phyloP scores from a whole-genome alignment of 2,329 filamentous ascomycete genomes.

The Escovopsis sp. region DNA sequence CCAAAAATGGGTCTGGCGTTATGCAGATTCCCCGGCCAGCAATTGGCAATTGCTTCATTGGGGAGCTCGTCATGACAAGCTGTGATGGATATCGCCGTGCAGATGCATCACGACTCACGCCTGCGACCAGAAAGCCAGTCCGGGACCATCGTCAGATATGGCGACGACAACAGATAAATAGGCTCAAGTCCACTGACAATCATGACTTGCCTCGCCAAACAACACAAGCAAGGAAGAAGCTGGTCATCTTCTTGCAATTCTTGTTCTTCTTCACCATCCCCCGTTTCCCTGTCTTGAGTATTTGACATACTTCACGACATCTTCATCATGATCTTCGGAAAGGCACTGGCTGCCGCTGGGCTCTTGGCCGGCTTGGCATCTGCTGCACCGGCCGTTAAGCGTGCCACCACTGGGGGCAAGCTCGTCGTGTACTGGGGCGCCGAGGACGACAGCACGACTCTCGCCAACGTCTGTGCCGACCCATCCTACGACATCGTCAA shows the following conservation, averaged over 20 bases:
- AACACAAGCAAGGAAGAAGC: constrained; percentile 4
- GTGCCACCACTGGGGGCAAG: constrained; percentile 6
- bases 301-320: not conserved
- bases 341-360: constrained; percentile 5
- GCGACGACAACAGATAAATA: not conserved
- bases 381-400: constrained; percentile 5
- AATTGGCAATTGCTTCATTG: too few species aligned
- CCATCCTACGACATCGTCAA: constrained; percentile 10
- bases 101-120: too few species aligned
- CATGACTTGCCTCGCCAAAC: constrained; percentile 1
- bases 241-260: constrained; percentile 6
- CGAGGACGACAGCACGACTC: constrained; percentile 8
- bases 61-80: too few species aligned
- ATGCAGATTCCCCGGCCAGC: too few species aligned
- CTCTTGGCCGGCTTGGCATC: constrained; percentile 4
- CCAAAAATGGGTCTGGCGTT: too few species aligned
- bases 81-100: too few species aligned
- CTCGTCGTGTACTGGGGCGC: constrained; percentile 11
- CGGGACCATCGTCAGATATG: not conserved
- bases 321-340: constrained; percentile 5
- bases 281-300: not conserved
- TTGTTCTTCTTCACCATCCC: constrained; percentile 4
- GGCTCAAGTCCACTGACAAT: not conserved
- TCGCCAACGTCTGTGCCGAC: constrained; percentile 9
- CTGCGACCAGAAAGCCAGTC: not conserved